Evolutionary conservation across 108 stramenopile genomes (phyloP).

Genomic region (Nannochloropsis salina): DNA sequence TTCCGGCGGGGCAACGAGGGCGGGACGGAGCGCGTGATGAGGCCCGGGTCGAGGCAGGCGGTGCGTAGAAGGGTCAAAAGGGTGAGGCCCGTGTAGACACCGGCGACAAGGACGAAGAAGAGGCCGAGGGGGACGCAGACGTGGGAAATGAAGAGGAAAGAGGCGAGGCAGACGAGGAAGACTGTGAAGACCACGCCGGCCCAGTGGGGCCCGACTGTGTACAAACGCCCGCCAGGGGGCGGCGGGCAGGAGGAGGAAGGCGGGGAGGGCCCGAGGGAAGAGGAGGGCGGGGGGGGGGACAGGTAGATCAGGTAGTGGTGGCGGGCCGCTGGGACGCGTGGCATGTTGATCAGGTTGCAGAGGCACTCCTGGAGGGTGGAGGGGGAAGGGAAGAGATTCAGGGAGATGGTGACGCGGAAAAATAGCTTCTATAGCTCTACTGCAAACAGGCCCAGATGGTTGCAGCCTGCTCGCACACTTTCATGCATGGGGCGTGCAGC

Average conservation of each 20-base stretch:
- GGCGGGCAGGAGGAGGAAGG: neutral
- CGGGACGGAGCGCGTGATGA: neutral
- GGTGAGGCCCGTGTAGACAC: neutral
- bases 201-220: neutral
- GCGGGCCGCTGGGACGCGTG: neutral
- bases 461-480: too few relatives aligned
- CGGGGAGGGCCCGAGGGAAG: neutral
- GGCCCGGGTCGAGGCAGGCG: neutral
- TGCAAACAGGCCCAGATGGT: too few relatives aligned
- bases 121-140: neutral
- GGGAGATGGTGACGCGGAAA: neutral
- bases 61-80: neutral
- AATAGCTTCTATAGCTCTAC: too few relatives aligned
- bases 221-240: neutral
- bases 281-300: neutral
- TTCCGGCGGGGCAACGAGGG: neutral
- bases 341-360: neutral
- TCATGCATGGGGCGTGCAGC: too few relatives aligned
- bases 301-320: conserved; percentile 3
- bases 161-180: neutral
- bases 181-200: neutral
- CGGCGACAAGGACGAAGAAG: neutral
- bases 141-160: neutral
- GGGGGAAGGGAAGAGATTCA: neutral
- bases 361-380: neutral